Conservation (phyloP, 306 rosid genomes). For the Lathyrus sativus region DNA sequence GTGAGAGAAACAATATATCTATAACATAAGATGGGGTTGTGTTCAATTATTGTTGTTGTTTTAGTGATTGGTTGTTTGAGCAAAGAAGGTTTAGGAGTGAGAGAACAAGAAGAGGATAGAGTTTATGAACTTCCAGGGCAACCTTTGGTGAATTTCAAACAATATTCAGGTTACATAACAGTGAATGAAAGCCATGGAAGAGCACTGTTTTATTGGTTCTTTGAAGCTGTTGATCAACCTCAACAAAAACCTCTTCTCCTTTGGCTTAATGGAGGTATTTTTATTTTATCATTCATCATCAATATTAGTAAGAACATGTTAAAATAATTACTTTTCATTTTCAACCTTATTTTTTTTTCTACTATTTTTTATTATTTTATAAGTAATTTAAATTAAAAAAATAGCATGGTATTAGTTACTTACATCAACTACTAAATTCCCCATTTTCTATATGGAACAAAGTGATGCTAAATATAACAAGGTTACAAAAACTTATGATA, state of each 20-base stretch:
- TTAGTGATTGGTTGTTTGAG: constrained; percentile 25
- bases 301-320: no score
- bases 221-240: constrained; percentile 52
- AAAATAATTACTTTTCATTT: no score
- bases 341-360: no score
- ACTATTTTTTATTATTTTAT: no score
- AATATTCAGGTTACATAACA: constrained; percentile 71
- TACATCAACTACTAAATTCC: no score
- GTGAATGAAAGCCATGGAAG: constrained; percentile 77
- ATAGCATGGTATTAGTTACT: no score
- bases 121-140: constrained; percentile 70
- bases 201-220: constrained; percentile 91
- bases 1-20: neutral
- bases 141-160: constrained; percentile 68
- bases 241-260: constrained; percentile 63
- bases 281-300: neutral
- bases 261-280: constrained; percentile 89
- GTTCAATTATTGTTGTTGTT: constrained; percentile 24
- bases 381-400: no score
- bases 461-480: neutral
- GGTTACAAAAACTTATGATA: neutral
- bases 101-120: constrained; percentile 58
- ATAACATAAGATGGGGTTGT: constrained; percentile 33
- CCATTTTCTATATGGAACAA: no score
- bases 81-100: constrained; percentile 13